Conservation (phyloP, 1,284 basidiomycete species). For the Mycena sp. region DNA sequence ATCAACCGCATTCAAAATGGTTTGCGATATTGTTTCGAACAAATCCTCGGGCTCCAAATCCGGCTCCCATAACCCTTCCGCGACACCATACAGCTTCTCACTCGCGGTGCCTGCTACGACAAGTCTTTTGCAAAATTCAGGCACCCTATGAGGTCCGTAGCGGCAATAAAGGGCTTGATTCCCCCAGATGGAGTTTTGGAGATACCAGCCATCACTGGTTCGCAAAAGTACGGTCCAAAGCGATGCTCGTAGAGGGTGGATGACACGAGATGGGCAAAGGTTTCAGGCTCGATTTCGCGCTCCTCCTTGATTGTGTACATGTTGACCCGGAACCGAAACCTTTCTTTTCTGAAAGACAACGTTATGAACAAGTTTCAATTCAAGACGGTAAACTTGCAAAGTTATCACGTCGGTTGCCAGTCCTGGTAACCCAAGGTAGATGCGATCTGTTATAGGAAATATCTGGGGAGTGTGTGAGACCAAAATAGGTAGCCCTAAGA, state of each 20-base stretch:
- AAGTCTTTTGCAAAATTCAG: slow-evolving; percentile 95
- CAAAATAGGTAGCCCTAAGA: background rate
- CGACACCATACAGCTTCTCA: slow-evolving; percentile 95
- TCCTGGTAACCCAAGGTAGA: slow-evolving; percentile 93
- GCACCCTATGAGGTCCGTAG: slow-evolving; percentile 97
- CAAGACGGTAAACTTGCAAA: slow-evolving; percentile 63
- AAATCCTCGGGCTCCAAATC: slow-evolving; percentile 96
- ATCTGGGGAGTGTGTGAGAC: slow-evolving; percentile 61
- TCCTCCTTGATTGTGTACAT: slow-evolving; percentile 99
- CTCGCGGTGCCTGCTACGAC: slow-evolving; percentile 96
- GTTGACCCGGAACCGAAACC: slow-evolving; percentile 94
- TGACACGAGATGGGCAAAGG: slow-evolving; percentile 95
- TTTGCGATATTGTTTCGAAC: slow-evolving; percentile 99
- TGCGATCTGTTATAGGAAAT: slow-evolving; percentile 93
- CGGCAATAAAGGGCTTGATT: slow-evolving; percentile 94
- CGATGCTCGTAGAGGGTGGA: slow-evolving; percentile 98
- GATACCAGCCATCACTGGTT: slow-evolving; percentile 96
- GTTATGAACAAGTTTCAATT: slow-evolving; percentile 11
- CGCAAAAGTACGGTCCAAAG: slow-evolving; percentile 97
- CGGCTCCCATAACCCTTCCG: slow-evolving; percentile 98
- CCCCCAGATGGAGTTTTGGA: slow-evolving; percentile 78
- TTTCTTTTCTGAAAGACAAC: slow-evolving; percentile 71
- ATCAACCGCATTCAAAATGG: slow-evolving; percentile 94
- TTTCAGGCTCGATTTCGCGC: slow-evolving; percentile 95
- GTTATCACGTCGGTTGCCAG: slow-evolving; percentile 95